Base-by-base conservation (phyloP, 2,329 filamentous ascomycete genomes). In the Arthrobotrys conoides region DNA sequence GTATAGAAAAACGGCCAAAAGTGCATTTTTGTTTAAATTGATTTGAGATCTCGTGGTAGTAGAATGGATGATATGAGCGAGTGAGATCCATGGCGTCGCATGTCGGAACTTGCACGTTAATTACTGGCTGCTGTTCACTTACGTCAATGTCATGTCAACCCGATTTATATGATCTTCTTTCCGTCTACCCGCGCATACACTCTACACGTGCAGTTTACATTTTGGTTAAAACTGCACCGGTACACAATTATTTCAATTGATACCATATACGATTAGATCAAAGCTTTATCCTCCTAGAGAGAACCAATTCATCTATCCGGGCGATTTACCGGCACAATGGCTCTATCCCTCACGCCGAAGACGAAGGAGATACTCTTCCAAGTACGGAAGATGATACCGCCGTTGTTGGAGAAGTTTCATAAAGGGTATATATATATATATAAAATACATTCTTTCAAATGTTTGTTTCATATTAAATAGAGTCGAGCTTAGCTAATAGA, bases 341-440 rank as follows among this genome's bases (percentile, higher is more conserved):
- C 66, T 22, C 16, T 64, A 20, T 57, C 68, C 6, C 12, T 71
- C n/a, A 59, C 72, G 22, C 80, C 72, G 55, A 76, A 90, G 27
- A 93, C 94, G 22, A 92, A 90, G 85, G 90, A 92, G 82, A 87
- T 97, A 67, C 87, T 99, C 72, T 86, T 87, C 81, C 95, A 93
- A 85, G 93, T 94, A 83, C 92, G 91, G 87, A 93, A 91, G 84
- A 92, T 99, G 87, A 89, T 99, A 76, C 96, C 96, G 80, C 96
- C 96, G 10, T 93, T 99, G 93, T 89, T 97, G 68, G 93, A 96
- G 84, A 93, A 90, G 83, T 98, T 98, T 84, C 96, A 98, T 86
- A 99, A 99, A 88, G 96, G 75, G 95, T 93, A 83, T 59, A 4
- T 30, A 48, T 24, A 24, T 48, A 38, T 38, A 9, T 38, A 38